A percentile compares a stretch with the other conserved stretches of the same genome.
Conservation (phyloP, 78 protist genomes). For the Dictyostelium purpureum region DNA sequence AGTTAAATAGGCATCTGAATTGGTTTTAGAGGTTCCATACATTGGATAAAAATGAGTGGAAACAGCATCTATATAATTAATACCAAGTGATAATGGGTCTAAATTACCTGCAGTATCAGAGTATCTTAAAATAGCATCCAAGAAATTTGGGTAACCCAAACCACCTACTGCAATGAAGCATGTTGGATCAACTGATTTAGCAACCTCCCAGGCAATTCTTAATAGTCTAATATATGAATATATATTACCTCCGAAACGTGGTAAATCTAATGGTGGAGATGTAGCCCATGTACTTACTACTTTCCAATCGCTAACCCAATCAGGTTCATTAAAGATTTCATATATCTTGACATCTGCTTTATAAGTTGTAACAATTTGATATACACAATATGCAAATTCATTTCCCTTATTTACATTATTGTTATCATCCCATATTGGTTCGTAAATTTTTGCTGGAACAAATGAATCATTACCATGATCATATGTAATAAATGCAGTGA, state of each 20-base stretch:
- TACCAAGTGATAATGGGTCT: not conserved
- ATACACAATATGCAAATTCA: conserved; percentile 18
- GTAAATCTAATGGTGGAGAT: not conserved
- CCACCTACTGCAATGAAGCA: conserved; percentile 25
- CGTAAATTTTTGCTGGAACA: not conserved
- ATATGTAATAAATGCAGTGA: conserved; percentile 14
- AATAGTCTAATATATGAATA: conserved; percentile 14
- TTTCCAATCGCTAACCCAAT: conserved; percentile 21
- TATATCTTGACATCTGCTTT: not conserved
- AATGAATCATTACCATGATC: not conserved
- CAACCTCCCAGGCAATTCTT: conserved; percentile 31
- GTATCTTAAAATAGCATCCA: conserved; percentile 39
- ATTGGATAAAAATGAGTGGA: conserved; percentile 45
- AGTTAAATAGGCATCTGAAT: not conserved
- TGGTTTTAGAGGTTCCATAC: conserved; percentile 1
- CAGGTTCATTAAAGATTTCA: conserved; percentile 36
- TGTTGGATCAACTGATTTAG: conserved; percentile 13
- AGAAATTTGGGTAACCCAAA: conserved; percentile 23
- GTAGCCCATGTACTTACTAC: not conserved
- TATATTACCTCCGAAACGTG: conserved; percentile 22
- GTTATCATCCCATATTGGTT: not conserved
- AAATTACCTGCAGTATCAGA: not conserved
- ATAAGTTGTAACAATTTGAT: not conserved
- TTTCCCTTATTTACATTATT: not conserved
- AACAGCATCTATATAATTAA: conserved; percentile 42